These are phyloP conservation scores for Blastobotrys mokoenaii DNA, from an alignment of 805 yeast species.

Conservation along the genomic window DNA sequence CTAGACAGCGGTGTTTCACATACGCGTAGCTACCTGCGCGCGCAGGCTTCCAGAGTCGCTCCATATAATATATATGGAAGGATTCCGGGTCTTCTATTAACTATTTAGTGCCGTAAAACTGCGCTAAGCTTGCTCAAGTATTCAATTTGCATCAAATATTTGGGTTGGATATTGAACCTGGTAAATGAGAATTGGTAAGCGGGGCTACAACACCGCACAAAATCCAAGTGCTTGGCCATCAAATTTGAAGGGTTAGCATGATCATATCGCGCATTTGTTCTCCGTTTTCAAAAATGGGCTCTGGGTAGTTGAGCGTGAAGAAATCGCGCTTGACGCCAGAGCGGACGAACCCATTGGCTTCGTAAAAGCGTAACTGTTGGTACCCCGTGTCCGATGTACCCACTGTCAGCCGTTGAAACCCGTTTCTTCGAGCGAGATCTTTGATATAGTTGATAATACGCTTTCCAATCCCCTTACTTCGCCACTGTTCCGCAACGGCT, in stretches of 20 bases:
- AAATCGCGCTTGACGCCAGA: not conserved
- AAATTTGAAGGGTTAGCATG: not conserved
- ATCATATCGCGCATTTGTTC: conserved; percentile 5
- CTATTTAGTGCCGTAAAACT: no score
- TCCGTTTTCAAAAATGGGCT: conserved; percentile 2
- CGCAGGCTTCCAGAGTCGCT: not conserved
- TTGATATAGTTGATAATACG: not conserved
- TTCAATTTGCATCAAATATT: no score
- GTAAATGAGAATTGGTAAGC: no score
- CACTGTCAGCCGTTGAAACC: not conserved
- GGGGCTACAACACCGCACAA: no score
- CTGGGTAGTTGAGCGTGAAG: not conserved
- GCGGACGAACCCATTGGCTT: conserved; percentile 2
- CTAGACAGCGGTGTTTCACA: no score
- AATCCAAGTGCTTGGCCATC: no score
- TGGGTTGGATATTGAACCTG: no score
- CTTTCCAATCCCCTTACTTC: conserved; percentile 2
- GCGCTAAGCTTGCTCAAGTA: no score
- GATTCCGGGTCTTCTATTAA: no score
- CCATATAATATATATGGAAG: no score
- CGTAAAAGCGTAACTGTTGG: conserved; percentile 3
- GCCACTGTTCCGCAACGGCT: not conserved
- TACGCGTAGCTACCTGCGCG: no score
- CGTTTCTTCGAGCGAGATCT: not conserved
- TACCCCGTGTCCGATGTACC: conserved; percentile 5